Conservation (phyloP, 176 grass and related monocot genomes). For the Paspalum vaginatum region DNA sequence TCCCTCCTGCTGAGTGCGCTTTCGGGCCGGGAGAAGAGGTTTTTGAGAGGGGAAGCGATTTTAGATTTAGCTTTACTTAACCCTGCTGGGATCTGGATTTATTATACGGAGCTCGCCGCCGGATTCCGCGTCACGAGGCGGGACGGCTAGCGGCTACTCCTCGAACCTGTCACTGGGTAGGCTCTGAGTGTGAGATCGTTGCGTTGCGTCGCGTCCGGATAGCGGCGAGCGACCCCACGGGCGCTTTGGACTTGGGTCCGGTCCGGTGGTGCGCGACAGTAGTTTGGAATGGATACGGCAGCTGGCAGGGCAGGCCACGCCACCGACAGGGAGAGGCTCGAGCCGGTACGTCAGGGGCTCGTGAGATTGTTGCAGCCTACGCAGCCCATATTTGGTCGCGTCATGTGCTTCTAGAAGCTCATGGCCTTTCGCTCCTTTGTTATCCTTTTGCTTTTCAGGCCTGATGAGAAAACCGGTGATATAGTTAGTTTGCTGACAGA, state of each 20-base stretch:
- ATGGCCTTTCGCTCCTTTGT: neutral
- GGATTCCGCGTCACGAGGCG: neutral
- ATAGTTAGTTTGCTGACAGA: neutral
- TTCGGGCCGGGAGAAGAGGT: neutral
- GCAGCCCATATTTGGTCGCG: too few relatives aligned
- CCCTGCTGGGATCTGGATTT: conserved; percentile 14
- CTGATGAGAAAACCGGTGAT: neutral
- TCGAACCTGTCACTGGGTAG: conserved; percentile 11
- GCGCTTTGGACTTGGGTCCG: neutral
- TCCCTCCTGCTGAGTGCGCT: neutral
- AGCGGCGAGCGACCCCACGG: neutral
- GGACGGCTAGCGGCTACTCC: neutral
- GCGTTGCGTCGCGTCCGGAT: neutral
- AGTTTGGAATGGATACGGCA: neutral
- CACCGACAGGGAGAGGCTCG: conserved; percentile 26
- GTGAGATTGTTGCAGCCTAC: neutral
- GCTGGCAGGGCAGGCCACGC: neutral
- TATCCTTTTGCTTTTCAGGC: neutral
- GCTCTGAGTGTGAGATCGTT: neutral
- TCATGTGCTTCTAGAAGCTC: conserved; percentile 1
- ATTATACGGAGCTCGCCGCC: neutral
- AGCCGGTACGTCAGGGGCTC: neutral
- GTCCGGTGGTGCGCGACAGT: neutral
- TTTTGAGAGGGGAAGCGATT: conserved; percentile 3
- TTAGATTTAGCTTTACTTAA: neutral